phyloP scores from a whole-genome alignment of 148 eudicot genomes.

The Chenopodium album region DNA sequence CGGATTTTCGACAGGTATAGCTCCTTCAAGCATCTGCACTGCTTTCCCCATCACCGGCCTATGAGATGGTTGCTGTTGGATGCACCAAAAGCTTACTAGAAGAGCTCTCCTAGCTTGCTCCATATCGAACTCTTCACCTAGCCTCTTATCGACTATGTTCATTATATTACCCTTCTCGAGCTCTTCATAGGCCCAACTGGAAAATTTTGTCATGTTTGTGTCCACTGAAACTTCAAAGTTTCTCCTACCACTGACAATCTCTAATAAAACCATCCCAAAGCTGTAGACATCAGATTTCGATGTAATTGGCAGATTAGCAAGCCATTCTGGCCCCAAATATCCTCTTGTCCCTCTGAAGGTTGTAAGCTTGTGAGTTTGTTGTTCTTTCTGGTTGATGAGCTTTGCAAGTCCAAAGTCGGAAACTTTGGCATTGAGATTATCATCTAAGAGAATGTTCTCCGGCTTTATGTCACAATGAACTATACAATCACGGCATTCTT shows the following conservation, averaged over 20 bases:
- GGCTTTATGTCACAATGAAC: slow-evolving; percentile 91
- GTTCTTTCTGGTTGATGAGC: slow-evolving; percentile 50
- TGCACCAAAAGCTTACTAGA: slow-evolving; percentile 81
- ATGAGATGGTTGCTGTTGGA: slow-evolving; percentile 68
- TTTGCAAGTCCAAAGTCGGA: slow-evolving; percentile 93
- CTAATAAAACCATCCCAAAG: slow-evolving; percentile 81
- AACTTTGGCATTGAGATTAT: slow-evolving; percentile 58
- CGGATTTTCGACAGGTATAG: slow-evolving; percentile 46
- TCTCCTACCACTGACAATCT: slow-evolving; percentile 71
- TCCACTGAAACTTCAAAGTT: slow-evolving; percentile 61
- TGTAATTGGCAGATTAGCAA: slow-evolving; percentile 73
- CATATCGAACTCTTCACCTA: slow-evolving; percentile 41
- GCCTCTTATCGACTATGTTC: slow-evolving; percentile 45
- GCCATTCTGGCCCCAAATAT: slow-evolving; percentile 90
- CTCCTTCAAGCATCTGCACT: slow-evolving; percentile 78
- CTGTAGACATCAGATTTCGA: slow-evolving; percentile 86
- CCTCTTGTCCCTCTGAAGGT: slow-evolving; percentile 86
- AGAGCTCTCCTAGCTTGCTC: slow-evolving; percentile 53
- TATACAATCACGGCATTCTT: slow-evolving; percentile 87
- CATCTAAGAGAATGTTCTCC: slow-evolving; percentile 79
- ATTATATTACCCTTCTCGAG: slow-evolving; percentile 58
- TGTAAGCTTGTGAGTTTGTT: slow-evolving; percentile 35
- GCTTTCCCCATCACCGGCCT: slow-evolving; percentile 80
- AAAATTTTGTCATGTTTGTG: slow-evolving; percentile 49
- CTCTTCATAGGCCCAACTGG: slow-evolving; percentile 68